Conservation (phyloP, 1,139 yeast species). For the Yamadazyma diddensiae region DNA sequence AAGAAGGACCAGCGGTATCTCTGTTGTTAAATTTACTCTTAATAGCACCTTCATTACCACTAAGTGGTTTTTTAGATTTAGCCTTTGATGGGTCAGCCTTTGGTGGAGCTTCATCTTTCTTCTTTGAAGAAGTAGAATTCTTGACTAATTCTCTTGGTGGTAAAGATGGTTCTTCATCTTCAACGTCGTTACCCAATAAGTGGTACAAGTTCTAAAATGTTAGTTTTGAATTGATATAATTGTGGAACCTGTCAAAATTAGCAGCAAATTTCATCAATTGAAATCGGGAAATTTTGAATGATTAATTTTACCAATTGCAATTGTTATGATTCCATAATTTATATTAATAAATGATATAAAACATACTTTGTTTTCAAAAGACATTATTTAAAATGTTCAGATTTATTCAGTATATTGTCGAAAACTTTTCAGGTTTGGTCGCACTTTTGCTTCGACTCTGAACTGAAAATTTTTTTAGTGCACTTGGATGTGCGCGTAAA, state of each 20-base stretch:
- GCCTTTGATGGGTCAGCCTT: constrained; percentile 81
- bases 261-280: too few species aligned
- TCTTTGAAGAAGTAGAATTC: constrained; percentile 82
- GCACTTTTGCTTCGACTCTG: constrained; percentile 11
- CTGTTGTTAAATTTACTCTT: constrained; percentile 76
- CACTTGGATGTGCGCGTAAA: constrained; percentile 7
- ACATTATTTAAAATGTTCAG: constrained; percentile 24
- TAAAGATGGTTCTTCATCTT: constrained; percentile 57
- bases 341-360: constrained; percentile 2
- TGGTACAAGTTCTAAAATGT: constrained; percentile 41
- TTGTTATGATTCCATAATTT: too few species aligned
- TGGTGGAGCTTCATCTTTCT: constrained; percentile 81
- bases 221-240: background rate
- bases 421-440: constrained; percentile 11
- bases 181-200: constrained; percentile 75
- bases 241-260: too few species aligned
- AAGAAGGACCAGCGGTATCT: constrained; percentile 56
- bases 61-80: constrained; percentile 64
- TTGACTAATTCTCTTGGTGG: constrained; percentile 77
- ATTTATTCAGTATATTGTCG: constrained; percentile 13
- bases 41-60: constrained; percentile 90
- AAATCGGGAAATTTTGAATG: too few species aligned
- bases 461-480: constrained; percentile 14
- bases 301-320: background rate
- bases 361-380: constrained; percentile 53